These are phyloP conservation scores for Fusarium sp. DNA, from an alignment of 2,329 filamentous ascomycete genomes.

Conservation along the genomic window DNA sequence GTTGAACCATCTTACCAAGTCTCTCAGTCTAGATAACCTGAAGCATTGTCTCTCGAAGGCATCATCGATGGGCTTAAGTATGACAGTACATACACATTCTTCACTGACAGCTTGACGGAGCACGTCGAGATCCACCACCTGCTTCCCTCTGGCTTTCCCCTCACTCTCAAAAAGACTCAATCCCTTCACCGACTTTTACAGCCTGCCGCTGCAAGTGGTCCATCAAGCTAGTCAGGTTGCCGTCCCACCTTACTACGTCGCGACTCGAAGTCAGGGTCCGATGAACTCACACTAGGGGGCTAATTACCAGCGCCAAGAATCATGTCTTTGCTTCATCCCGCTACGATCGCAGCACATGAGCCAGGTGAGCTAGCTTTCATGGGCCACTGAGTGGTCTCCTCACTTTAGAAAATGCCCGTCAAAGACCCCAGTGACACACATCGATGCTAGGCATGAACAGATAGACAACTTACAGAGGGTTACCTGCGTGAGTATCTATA, in stretches of 20 bases:
- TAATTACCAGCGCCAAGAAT: conserved; percentile 25
- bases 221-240: conserved; percentile 34
- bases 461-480: background rate
- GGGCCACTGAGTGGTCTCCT: background rate
- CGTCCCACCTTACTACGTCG: conserved; percentile 38
- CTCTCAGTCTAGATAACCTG: conserved; percentile 10
- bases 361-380: conserved; percentile 5
- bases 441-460: background rate
- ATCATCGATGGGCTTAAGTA: conserved; percentile 4
- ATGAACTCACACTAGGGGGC: conserved; percentile 31
- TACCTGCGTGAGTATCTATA: background rate
- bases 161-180: conserved; percentile 28
- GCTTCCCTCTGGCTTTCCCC: conserved; percentile 35
- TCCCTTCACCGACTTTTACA: conserved; percentile 49
- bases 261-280: conserved; percentile 43
- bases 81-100: conserved; percentile 6
- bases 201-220: conserved; percentile 40
- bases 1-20: background rate
- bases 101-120: conserved; percentile 19
- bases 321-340: conserved; percentile 33
- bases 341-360: conserved; percentile 1
- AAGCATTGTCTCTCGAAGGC: conserved; percentile 23
- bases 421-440: background rate
- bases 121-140: conserved; percentile 34
- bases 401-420: background rate